Evolutionary conservation across 2,329 filamentous ascomycete genomes (phyloP), one percentile per base, ranked within the genome.

Genomic region (Fusarium protoensiforme): DNA sequence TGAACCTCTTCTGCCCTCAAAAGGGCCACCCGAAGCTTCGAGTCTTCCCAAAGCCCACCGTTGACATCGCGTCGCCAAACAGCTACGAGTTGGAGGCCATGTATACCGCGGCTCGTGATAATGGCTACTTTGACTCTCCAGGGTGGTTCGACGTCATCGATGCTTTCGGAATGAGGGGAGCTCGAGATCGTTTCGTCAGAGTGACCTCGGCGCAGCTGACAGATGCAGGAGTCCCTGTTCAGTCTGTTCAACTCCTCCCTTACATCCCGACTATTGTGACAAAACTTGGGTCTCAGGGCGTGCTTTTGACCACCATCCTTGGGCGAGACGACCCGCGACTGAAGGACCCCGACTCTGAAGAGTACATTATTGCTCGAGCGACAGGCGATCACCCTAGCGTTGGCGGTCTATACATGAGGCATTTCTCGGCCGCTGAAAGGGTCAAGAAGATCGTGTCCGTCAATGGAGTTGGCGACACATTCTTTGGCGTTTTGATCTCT

Each of bases 381-480:
- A 80, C 83, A 2, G 85, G 86, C 14, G 85, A 86, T 3, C 86
- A 89, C 33, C 84, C 84, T 2, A 81, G 85, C 9, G 85, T 92
- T 0, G 91, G 95, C 0, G 96, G 95, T 0, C 87, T 98, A 4
- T 98, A 98, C 78, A 95, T 98, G 92, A 81, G 89, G 36, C 74
- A 90, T 22, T 93, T 94, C 80, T 90, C 93, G 0, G 86, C 93
- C 0, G 89, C 89, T 1, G 91, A 93, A 79, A 83, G 85, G 18
- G 87, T 98, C 0, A 83, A 88, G 22, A 90, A 96, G 29, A 87
- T 97, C 1, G 91, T 96, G 2, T 98, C 94, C 54, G 96, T 98
- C 11, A 98, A 98, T 80, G 96, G 96, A 0, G 95, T 94, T 3
- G 96, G 96, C 0, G 96, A 99, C 82, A 98, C 96, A 0, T 95